Conservation (phyloP, 495 filamentous ascomycete species). For the Platismatia glauca region DNA sequence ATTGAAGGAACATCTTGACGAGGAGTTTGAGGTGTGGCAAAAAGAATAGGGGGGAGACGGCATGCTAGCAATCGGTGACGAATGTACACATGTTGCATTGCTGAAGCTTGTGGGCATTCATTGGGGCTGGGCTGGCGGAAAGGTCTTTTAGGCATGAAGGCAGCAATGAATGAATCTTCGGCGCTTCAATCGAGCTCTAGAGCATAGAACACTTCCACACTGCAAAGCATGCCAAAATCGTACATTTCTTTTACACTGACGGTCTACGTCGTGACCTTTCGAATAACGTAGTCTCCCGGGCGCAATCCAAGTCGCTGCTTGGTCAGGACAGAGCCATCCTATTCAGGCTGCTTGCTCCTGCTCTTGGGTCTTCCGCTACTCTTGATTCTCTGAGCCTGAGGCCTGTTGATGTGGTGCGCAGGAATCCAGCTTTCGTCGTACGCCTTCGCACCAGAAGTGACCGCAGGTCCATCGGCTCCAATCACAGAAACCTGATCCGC, state of each 20-base stretch:
- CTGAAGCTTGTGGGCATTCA: background rate
- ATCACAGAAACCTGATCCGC: slow-evolving; percentile 55
- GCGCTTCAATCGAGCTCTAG: background rate
- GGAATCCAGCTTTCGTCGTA: slow-evolving; percentile 98
- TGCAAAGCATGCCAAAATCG: background rate
- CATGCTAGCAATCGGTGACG: background rate
- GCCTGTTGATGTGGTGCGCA: slow-evolving; percentile 78
- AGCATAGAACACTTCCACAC: background rate
- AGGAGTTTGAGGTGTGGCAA: slow-evolving; percentile 79
- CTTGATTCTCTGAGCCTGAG: slow-evolving; percentile 71
- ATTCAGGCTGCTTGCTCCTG: slow-evolving; percentile 23
- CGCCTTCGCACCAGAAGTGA: slow-evolving; percentile 55
- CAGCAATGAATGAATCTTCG: background rate
- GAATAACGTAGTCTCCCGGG: no score
- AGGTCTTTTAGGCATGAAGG: background rate
- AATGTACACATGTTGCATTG: background rate
- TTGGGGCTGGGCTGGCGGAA: background rate
- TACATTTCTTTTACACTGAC: background rate
- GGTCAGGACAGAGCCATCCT: background rate
- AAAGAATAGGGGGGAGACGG: slow-evolving; percentile 38
- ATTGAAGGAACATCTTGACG: slow-evolving; percentile 71
- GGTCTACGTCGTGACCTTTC: background rate
- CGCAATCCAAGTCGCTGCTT: background rate
- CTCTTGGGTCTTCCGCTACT: slow-evolving; percentile 54
- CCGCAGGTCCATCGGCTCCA: slow-evolving; percentile 60